Base-by-base conservation (phyloP, 208 protist genomes). In the Crithidia bombi region DNA sequence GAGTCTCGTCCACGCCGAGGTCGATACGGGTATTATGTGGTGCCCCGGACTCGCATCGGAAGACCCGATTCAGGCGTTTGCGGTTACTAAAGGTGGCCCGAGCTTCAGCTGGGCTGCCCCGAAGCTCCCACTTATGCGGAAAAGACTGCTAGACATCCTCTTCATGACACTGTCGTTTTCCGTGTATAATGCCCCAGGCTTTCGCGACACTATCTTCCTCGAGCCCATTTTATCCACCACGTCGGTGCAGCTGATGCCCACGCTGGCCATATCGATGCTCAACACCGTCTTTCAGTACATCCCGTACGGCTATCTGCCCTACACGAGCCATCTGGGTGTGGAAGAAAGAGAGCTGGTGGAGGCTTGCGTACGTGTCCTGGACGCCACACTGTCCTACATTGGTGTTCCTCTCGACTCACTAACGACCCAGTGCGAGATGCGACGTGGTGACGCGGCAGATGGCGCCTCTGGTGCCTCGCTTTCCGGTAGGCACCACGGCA, bases 221-320 rank as follows among this genome's bases (percentile, higher is more conserved):
- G 87, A 93, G 58, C 79, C 85, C 4, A 55, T 92, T 9, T 35
- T 96, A 19, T 86, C 77, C 19, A 78, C 69, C 19, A 66, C 72
- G 10, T 67, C 68, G 32, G 84, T 89, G 41, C 85, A 89, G 14
- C 79, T 93, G 57, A 67, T 91, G 56, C 87, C 86, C 10, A 91
- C 89, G 26, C 76, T 96, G 7, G 78, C 83, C 2, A 75, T 83
- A 5, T 97, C 92, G 23, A 55, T 94, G 68, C 73, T 95, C 50
- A 95, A 95, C 81, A 77, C 79, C 11, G 63, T 95, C 35, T 38
- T 93, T 15, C 81, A 73, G 21, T 95, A 90, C 51, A 50, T 76
- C 3, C 92, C 92, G 3, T 91, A 87, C 78, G 86, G 90, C 23
- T 56, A 65, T 17, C 38, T 95, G n/a, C 88, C 90, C 23, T 95